These are phyloP conservation scores for Nitzschia sp. DNA, from an alignment of 108 stramenopile genomes.

Conservation along the genomic window DNA sequence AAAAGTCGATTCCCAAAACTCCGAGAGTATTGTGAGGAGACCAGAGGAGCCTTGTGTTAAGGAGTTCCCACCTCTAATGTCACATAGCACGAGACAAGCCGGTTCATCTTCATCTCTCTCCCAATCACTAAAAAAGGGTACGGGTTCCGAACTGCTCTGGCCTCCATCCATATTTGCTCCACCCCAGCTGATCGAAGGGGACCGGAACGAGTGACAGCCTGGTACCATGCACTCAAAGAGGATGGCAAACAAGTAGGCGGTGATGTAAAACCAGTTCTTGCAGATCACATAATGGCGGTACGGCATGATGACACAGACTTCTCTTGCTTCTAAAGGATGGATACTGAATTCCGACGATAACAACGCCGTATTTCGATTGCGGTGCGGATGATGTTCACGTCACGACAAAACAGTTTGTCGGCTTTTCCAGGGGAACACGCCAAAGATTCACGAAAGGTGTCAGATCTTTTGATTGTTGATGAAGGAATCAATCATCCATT, in stretches of 20 bases:
- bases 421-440: too few relatives aligned
- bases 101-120: neutral
- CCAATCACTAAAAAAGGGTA: too few relatives aligned
- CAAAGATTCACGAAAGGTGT: too few relatives aligned
- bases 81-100: neutral
- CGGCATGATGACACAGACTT: too few relatives aligned
- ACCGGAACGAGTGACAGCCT: neutral
- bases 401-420: too few relatives aligned
- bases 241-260: neutral
- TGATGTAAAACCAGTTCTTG: neutral
- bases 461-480: too few relatives aligned
- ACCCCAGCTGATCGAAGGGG: neutral
- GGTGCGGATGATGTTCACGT: too few relatives aligned
- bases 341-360: too few relatives aligned
- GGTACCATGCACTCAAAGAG: neutral
- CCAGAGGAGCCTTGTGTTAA: neutral
- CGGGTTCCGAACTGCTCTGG: neutral
- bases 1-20: conserved; percentile 28
- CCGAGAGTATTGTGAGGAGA: neutral
- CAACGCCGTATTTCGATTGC: too few relatives aligned
- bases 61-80: neutral
- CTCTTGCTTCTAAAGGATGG: too few relatives aligned
- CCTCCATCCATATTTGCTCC: neutral
- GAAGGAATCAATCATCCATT: too few relatives aligned
- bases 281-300: too few relatives aligned